Evolutionary conservation across 139 green algal species (phyloP), one percentile per base, ranked within the genome.

Genomic region (Coelastrella sp.): DNA sequence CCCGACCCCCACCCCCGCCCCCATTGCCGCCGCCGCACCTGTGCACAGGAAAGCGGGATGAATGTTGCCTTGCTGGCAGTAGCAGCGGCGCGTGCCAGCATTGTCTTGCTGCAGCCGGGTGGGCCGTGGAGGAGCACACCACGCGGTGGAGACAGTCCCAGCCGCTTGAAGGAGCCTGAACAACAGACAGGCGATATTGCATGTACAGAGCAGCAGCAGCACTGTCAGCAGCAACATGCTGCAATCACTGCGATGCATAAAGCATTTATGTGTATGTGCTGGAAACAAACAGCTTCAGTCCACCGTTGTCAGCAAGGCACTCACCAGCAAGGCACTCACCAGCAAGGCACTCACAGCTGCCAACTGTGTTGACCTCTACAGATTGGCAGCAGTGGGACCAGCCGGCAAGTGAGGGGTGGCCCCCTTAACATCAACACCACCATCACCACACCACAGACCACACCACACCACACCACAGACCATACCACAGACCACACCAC

Each of bases 61-160:
- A 99, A 92, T 24, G 94, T 96, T 19, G 95, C 96, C 6, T 94
- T 92, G 72, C 91, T 95, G 17, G 90, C 93, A 74, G 92, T 94
- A 49, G 96, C 97, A 14, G 95, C 96, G 12, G 97, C 97, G 10
- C 95, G 88, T 5, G 96, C 97, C 58, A 99, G 89, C 49, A 94
- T 97, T 0, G 97, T 99, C 91, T 99, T 99, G 88, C 93, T 95
- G 92, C 97, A 99, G 27, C 97, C 96, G 25, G 97, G 97, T 6
- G 97, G 96, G 0, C 97, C 97, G 65, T 98, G 95, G 74, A 99
- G 95, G 82, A 99, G 94, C 72, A 99, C 94, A 5, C 97, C 97
- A 0, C 96, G 92, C 4, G 96, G 95, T 6, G 96, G 90, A 4
- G 72, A 66, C 7, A 98, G 92, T 10, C 96, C 95, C 72, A 99